phyloP scores from a whole-genome alignment of 1,284 basidiomycete genomes.

The Sanghuangporus sanghuang region DNA sequence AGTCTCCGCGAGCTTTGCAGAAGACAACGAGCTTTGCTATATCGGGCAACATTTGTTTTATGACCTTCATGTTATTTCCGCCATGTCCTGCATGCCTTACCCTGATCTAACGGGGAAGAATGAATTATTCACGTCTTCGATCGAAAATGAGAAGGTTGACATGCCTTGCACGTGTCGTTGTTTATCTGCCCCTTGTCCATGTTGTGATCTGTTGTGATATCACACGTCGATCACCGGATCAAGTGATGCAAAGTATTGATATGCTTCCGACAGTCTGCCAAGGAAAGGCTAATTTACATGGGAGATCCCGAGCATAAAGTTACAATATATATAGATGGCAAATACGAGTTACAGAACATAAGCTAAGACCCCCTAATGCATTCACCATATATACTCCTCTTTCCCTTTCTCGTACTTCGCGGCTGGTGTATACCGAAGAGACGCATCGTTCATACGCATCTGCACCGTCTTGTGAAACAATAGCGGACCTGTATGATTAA shows the following conservation, averaged over 20 bases:
- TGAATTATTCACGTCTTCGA: no score
- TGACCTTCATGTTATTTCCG: no score
- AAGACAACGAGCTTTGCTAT: background rate
- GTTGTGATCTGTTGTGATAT: no score
- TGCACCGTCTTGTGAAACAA: constrained; percentile 49
- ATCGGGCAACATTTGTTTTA: no score
- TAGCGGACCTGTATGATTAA: constrained; percentile 35
- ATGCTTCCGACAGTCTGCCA: background rate
- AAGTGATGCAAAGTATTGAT: background rate
- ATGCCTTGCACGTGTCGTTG: no score
- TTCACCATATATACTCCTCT: constrained; percentile 42
- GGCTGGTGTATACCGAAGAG: constrained; percentile 44
- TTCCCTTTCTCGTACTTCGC: constrained; percentile 42
- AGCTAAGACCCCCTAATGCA: background rate
- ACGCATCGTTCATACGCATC: constrained; percentile 39
- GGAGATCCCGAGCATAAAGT: background rate
- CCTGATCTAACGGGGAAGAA: no score
- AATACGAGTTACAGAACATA: background rate
- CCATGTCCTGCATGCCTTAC: no score
- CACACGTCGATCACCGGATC: background rate
- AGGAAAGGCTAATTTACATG: background rate
- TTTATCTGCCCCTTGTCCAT: no score
- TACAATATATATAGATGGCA: background rate
- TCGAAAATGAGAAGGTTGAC: no score
- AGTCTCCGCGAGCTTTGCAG: background rate